These are phyloP conservation scores for Wickerhamomyces rabaulensis DNA, from an alignment of 805 yeast genomes.

Conservation along the genomic window DNA sequence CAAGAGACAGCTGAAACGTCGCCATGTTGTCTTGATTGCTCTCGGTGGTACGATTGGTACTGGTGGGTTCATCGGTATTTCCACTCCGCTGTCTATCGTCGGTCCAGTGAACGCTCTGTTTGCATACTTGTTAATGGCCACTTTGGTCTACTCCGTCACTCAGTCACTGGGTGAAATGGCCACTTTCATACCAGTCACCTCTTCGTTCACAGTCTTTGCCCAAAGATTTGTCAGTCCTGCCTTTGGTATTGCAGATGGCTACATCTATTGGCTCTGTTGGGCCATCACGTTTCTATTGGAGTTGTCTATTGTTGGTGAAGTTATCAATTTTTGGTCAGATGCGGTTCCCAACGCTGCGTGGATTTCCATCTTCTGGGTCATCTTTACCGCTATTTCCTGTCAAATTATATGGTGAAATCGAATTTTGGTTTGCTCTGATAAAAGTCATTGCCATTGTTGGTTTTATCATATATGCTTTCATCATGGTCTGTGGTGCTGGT, in stretches of 20 bases:
- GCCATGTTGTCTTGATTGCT: conserved; percentile 7
- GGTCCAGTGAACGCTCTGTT: conserved; percentile 7
- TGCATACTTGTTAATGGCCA: conserved; percentile 5
- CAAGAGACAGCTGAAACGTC: conserved; percentile 6
- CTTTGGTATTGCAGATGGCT: conserved; percentile 5
- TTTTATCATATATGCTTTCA: conserved; percentile 4
- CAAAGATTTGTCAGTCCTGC: conserved; percentile 6
- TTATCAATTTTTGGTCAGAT: conserved; percentile 6
- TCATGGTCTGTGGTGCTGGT: conserved; percentile 10
- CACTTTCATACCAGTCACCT: conserved; percentile 7
- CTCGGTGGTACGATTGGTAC: conserved; percentile 9
- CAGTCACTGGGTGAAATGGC: conserved; percentile 9
- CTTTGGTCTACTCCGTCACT: conserved; percentile 5
- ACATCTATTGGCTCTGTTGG: conserved; percentile 9
- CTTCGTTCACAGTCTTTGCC: conserved; percentile 7
- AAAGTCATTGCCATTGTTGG: conserved; percentile 8
- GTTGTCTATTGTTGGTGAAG: conserved; percentile 6
- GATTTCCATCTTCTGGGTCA: conserved; percentile 5
- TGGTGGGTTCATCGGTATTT: conserved; percentile 5
- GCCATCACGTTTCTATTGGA: conserved; percentile 6
- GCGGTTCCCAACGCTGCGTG: conserved; percentile 5
- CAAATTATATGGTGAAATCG: conserved; percentile 6
- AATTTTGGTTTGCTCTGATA: conserved; percentile 7
- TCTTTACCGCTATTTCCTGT: conserved; percentile 6
- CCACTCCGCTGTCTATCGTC: conserved; percentile 2